Evolutionary conservation across 768 basidiomycete genomes (phyloP).

Genomic region (Podaxis sp.): DNA sequence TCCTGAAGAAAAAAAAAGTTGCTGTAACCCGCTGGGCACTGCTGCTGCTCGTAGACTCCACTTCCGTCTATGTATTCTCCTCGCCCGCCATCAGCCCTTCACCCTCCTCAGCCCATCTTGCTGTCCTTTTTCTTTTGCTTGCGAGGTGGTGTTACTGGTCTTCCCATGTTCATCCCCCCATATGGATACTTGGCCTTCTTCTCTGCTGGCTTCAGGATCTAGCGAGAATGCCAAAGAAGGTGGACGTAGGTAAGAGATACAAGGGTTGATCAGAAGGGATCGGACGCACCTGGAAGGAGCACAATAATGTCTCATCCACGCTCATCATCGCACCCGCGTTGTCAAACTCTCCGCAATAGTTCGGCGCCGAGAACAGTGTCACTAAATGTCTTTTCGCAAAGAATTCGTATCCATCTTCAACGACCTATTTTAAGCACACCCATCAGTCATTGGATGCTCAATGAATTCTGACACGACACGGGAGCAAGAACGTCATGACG

Average conservation of each 20-base stretch:
- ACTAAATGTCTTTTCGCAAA: slow-evolving; percentile 97
- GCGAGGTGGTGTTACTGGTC: slow-evolving; percentile 93
- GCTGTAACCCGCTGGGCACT: neutral
- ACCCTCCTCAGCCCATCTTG: slow-evolving; percentile 41
- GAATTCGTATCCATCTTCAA: slow-evolving; percentile 99
- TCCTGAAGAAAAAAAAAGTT: neutral
- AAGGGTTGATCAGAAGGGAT: neutral
- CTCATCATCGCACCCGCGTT: slow-evolving; percentile 99
- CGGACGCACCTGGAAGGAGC: slow-evolving; percentile 88
- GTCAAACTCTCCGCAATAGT: slow-evolving; percentile 96
- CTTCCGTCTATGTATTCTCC: neutral
- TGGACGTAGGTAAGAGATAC: neutral
- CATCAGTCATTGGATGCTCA: slow-evolving; percentile 4
- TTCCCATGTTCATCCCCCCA: slow-evolving; percentile 81
- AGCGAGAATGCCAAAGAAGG: neutral
- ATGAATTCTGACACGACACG: neutral
- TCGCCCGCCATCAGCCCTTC: slow-evolving; percentile 20
- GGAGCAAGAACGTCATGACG: neutral
- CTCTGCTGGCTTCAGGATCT: slow-evolving; percentile 99
- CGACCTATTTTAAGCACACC: slow-evolving; percentile 57
- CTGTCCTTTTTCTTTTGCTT: slow-evolving; percentile 97
- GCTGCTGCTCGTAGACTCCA: slow-evolving; percentile 1
- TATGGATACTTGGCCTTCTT: slow-evolving; percentile 96
- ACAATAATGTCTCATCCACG: slow-evolving; percentile 94
- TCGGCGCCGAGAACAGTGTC: slow-evolving; percentile 95